These are phyloP conservation scores for Rubus idaeus DNA, from an alignment of 306 rosid genomes.

Conservation along the genomic window DNA sequence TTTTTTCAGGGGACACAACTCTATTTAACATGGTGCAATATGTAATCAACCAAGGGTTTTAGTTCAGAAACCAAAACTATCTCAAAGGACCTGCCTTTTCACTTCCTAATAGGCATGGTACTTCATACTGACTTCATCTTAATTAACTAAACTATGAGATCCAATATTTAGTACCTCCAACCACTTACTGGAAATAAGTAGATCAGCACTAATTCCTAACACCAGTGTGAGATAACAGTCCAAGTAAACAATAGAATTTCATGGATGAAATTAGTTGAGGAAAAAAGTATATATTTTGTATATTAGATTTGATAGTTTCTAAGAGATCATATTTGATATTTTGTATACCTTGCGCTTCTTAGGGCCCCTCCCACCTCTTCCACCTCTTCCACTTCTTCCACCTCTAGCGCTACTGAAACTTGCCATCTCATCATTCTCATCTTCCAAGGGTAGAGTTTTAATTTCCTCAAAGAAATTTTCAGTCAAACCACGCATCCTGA, in stretches of 20 bases:
- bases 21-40: not conserved
- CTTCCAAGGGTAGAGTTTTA: conserved; percentile 63
- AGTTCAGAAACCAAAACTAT: not conserved
- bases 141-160: not conserved
- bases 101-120: not conserved
- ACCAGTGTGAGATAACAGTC: conserved; percentile 1
- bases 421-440: conserved; percentile 41
- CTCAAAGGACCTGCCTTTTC: not conserved
- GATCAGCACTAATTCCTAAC: not conserved
- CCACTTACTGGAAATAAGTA: not conserved
- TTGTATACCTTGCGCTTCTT: conserved; percentile 69
- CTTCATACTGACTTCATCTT: not conserved
- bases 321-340: conserved; percentile 7
- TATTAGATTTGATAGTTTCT: not conserved
- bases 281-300: not conserved
- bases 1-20: not conserved
- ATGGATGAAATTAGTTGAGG: not conserved
- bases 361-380: conserved; percentile 41
- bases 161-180: not conserved
- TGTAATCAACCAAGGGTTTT: not conserved
- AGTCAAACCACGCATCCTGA: conserved; percentile 77
- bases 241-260: conserved; percentile 16
- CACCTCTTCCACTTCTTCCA: conserved; percentile 42
- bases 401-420: conserved; percentile 37
- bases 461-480: conserved; percentile 81